Base-by-base conservation (phyloP, 1,284 basidiomycete genomes). In the Puccinia hordei region DNA sequence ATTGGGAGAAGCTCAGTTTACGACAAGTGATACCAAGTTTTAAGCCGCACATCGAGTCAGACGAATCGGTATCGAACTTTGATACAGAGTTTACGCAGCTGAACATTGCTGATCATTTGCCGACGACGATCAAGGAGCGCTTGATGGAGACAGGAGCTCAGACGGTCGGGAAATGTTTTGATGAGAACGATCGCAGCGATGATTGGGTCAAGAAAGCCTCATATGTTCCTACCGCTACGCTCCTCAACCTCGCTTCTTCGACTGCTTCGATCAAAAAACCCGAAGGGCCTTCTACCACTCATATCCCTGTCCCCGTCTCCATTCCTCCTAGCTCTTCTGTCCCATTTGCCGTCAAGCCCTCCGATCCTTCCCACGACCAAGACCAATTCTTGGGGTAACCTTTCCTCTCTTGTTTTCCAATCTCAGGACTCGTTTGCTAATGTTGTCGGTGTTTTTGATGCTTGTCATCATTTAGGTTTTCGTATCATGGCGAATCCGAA, bases 11-110 rank as follows among this genome's bases (percentile, higher is more conserved):
- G 2, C 90, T 99, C 41, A 90, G 91, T 63, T 89, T 89, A 83
- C 97, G 98, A 86, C 93, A 97, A 85, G 91, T 96, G 71, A 94
- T 95, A 0, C 97, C 97, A 1, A 95, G 95, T 0, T 99, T 99
- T 89, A 99, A 98, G 86, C 97, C 97, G 19, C 89, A 92, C 81
- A 95, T 99, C 83, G 96, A 98, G 86, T 97, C 94, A 35, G 97
- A 99, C 88, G 97, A 99, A 87, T 94, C 92, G 33, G 95, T 95
- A 44, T 92, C 92, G 83, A 98, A 98, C 88, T 99, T 99, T 86
- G 97, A 99, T 86, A 93, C 94, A 57, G 95, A 98, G 87, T 99
- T 99, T 86, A 99, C 97, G 9, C 90, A 90, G 53, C 92, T 93
- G 19, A 91, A 95, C 85, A 87, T 97, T 82, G 88, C 89, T 41